Percentiles rank a stretch among this genome's conserved stretches.
These are phyloP conservation scores for Periconia sp. DNA, from an alignment of 2,329 filamentous ascomycete genomes.

Conservation along the genomic window DNA sequence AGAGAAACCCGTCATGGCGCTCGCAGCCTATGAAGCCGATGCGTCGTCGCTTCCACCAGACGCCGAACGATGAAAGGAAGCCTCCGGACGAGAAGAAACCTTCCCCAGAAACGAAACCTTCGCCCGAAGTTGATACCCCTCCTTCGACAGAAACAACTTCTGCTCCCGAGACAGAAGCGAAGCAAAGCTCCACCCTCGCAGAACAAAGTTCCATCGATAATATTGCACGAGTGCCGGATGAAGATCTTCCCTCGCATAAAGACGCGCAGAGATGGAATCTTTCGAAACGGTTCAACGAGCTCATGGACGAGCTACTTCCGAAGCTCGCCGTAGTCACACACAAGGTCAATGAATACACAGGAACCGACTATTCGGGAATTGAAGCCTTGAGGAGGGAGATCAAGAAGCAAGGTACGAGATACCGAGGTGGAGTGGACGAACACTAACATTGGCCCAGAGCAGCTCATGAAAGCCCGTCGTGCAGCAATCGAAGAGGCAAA, in stretches of 20 bases:
- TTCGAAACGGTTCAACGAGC: constrained; percentile 66
- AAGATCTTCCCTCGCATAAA: constrained; percentile 59
- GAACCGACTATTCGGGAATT: constrained; percentile 83
- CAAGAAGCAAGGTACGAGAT: constrained; percentile 61
- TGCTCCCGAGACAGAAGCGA: constrained; percentile 4
- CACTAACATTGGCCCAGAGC: constrained; percentile 49
- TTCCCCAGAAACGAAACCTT: background rate
- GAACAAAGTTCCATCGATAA: constrained; percentile 27
- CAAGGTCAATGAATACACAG: constrained; percentile 90
- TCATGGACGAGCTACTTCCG: constrained; percentile 90
- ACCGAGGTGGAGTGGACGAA: background rate
- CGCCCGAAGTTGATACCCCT: constrained; percentile 1
- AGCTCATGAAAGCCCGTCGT: constrained; percentile 64
- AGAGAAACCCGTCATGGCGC: constrained; percentile 10
- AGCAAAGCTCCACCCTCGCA: constrained; percentile 12
- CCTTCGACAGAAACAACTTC: constrained; percentile 9
- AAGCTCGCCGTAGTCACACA: constrained; percentile 85
- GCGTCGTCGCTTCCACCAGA: constrained; percentile 16
- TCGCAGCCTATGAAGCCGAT: constrained; percentile 3
- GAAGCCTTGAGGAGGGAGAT: constrained; percentile 84
- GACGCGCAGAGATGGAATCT: constrained; percentile 62
- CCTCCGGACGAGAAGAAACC: constrained; percentile 12
- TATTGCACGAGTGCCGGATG: constrained; percentile 41
- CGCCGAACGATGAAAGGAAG: constrained; percentile 26
- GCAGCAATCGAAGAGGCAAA: constrained; percentile 73